Evolutionary conservation across 352 stramenopile genomes (phyloP).

Genomic region (Pseudoperonospora humuli): DNA sequence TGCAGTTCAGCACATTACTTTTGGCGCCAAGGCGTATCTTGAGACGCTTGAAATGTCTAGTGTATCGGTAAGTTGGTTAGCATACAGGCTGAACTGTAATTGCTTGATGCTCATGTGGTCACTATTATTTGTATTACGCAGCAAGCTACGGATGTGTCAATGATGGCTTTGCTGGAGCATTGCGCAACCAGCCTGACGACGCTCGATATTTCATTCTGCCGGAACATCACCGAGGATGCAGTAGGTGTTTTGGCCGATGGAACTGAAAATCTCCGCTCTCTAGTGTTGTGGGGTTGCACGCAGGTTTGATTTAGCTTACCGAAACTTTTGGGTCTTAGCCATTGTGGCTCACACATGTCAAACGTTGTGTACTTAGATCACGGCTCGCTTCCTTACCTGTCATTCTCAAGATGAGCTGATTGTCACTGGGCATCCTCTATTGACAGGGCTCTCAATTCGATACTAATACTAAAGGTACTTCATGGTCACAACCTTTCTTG

Average conservation of each 20-base stretch:
- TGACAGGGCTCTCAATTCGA: constrained; percentile 67
- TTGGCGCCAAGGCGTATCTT: constrained; percentile 48
- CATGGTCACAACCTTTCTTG: not conserved
- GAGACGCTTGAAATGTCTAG: constrained; percentile 69
- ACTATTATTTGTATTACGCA: constrained; percentile 13
- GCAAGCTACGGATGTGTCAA: constrained; percentile 46
- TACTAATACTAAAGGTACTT: constrained; percentile 23
- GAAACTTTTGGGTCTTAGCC: not conserved
- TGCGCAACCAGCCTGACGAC: constrained; percentile 34
- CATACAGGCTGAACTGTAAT: not conserved
- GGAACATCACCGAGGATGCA: constrained; percentile 58
- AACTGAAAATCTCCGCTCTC: constrained; percentile 30
- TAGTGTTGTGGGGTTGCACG: constrained; percentile 72
- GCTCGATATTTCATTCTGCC: constrained; percentile 75
- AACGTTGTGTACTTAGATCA: constrained; percentile 33
- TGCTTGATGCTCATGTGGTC: not conserved
- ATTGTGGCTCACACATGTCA: not conserved
- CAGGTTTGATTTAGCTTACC: constrained; percentile 38
- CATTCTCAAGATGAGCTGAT: constrained; percentile 60
- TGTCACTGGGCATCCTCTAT: constrained; percentile 52
- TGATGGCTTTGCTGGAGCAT: constrained; percentile 42
- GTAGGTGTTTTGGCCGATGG: constrained; percentile 53
- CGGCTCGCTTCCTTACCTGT: constrained; percentile 54
- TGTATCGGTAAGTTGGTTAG: constrained; percentile 39
- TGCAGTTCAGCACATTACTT: constrained; percentile 48